Base-by-base conservation (phyloP, 2,329 filamentous ascomycete species). In the Cryphonectria radicalis region DNA sequence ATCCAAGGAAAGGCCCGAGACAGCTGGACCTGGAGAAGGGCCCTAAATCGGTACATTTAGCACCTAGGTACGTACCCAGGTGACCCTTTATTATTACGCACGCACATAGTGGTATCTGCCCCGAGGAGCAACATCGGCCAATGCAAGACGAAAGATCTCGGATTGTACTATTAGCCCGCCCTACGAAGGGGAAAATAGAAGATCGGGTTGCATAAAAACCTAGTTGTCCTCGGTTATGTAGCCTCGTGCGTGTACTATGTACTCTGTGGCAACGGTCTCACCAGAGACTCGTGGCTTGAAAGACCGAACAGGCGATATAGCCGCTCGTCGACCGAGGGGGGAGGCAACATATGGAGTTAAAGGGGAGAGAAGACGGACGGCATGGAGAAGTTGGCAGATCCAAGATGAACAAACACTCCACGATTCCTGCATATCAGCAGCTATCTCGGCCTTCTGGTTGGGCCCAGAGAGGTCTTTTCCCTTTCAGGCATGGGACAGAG, bases 381-480 rank as follows among this genome's bases (percentile, higher is more conserved):
- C 22, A n/a, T 50, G 46, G 46, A 10, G 22, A 11, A n/a, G 19
- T 32, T 32, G 4, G 32, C 10, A 40, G 10, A n/a, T 50, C 46
- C 46, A n/a, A 11, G 46, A 50, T 50, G 46, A 3, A n/a, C 17
- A 1, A n/a, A 8, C 8, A 13, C 53, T 25, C 14, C 14, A 22
- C 42, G 19, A 32, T 40, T 40, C 50, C 35, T 63, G 28, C 32
- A 35, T 64, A 67, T 71, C 69, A 71, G 63, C 53, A 64, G 42
- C 63, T 73, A 69, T 68, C 37, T 53, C n/a, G 65, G 2, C 57
- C 40, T 17, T 40, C 53, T 71, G 71, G 71, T 73, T 73, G 71
- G 69, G 65, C 37, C n/a, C 22, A 66, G 63, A 72, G 70, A 72
- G 70, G 59, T 72, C 68, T 57, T 72, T 72, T 50, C 70, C 68